Percentiles rank a stretch among this genome's conserved stretches.
Evolutionary conservation across 2,329 filamentous ascomycete species (phyloP).

Genomic region (Penicillium corylophilum): DNA sequence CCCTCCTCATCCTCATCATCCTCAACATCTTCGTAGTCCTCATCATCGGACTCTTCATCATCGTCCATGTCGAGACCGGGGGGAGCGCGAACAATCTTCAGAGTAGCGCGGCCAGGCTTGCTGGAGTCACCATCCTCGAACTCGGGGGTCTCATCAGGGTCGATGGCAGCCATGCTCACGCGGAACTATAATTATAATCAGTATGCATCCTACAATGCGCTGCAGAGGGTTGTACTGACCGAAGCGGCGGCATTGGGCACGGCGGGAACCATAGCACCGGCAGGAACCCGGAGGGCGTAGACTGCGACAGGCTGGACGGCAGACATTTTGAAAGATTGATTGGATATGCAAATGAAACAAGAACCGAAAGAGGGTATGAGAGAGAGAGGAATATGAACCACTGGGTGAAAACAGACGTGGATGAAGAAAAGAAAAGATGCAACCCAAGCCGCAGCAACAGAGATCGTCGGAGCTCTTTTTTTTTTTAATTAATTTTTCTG

Average conservation of each 20-base stretch:
- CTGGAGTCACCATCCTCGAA: constrained; percentile 63
- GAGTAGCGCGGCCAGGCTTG: constrained; percentile 71
- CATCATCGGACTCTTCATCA: constrained; percentile 55
- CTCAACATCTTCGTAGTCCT: constrained; percentile 40
- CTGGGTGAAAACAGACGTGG: constrained; percentile 19
- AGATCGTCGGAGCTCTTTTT: constrained; percentile 17
- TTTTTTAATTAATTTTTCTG: constrained; percentile 25
- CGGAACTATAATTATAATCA: constrained; percentile 65
- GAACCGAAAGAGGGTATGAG: constrained; percentile 15
- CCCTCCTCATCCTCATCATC: constrained; percentile 49
- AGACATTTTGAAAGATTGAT: constrained; percentile 41
- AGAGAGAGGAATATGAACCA: constrained; percentile 25
- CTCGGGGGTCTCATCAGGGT: constrained; percentile 75
- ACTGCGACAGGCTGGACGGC: constrained; percentile 67
- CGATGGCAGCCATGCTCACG: constrained; percentile 97
- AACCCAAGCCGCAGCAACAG: constrained; percentile 19
- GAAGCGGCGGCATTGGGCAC: constrained; percentile 76
- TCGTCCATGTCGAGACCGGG: constrained; percentile 55
- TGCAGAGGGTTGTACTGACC: constrained; percentile 56
- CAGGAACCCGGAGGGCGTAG: constrained; percentile 88
- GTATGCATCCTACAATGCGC: background rate
- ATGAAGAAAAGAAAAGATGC: constrained; percentile 26
- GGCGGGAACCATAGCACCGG: constrained; percentile 78
- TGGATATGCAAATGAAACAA: constrained; percentile 9
- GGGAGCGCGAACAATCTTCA: constrained; percentile 83